These are phyloP conservation scores for Peterozyma toletana DNA, from an alignment of 805 yeast genomes.

Conservation along the genomic window DNA sequence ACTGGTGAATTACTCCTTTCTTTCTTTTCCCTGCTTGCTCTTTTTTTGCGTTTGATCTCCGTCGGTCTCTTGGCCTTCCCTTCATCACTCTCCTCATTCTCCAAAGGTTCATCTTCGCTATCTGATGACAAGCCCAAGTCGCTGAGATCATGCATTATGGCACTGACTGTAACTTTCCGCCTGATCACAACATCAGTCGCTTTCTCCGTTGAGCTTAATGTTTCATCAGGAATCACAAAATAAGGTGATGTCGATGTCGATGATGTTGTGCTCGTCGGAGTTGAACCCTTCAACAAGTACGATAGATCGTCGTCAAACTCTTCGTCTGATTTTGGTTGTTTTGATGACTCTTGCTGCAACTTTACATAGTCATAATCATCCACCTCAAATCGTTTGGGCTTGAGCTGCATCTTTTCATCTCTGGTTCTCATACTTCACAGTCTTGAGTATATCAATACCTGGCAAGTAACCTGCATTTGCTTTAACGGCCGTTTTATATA, in stretches of 20 bases:
- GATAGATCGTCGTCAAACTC: constrained; percentile 4
- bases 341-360: background rate
- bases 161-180: background rate
- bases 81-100: background rate
- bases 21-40: background rate
- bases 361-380: background rate
- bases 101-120: background rate
- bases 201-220: background rate
- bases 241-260: background rate
- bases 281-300: constrained; percentile 1
- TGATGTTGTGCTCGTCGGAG: no score
- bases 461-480: background rate
- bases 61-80: background rate
- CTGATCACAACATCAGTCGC: background rate
- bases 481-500: background rate
- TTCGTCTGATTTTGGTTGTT: background rate
- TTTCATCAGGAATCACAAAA: background rate
- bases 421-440: background rate
- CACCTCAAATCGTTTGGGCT: background rate
- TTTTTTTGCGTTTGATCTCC: background rate
- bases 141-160: constrained; percentile 1
- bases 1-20: background rate
- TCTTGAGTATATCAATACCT: background rate
- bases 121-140: constrained; percentile 1
- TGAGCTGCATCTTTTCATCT: background rate